Percentiles rank a stretch among this genome's conserved stretches.
phyloP scores from a whole-genome alignment of 495 filamentous ascomycete genomes.

The Platismatia glauca region DNA sequence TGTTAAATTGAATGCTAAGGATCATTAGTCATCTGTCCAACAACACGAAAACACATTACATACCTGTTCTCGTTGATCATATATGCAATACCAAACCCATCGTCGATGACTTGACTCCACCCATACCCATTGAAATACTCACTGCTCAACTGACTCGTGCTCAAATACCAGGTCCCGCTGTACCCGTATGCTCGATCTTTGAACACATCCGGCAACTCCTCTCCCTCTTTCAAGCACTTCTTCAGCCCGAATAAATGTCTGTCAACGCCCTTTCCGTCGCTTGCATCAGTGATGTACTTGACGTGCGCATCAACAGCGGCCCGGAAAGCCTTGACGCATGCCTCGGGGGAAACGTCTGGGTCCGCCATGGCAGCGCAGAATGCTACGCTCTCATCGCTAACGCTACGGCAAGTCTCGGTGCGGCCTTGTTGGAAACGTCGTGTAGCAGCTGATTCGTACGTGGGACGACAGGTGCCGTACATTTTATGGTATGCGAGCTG shows the following conservation, averaged over 20 bases:
- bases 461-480: conserved; percentile 96
- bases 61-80: conserved; percentile 98
- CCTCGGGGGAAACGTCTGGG: conserved; percentile 47
- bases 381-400: conserved; percentile 84
- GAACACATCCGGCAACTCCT: conserved; percentile 74
- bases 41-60: conserved; percentile 12
- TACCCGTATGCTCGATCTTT: conserved; percentile 81
- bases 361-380: conserved; percentile 84
- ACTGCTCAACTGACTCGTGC: conserved; percentile 78
- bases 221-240: conserved; percentile 73
- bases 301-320: conserved; percentile 74
- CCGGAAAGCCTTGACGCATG: conserved; percentile 64
- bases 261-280: conserved; percentile 89
- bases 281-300: conserved; percentile 81
- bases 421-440: conserved; percentile 92
- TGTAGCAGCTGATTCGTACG: conserved; percentile 94
- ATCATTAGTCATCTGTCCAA: conserved; percentile 21
- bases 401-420: conserved; percentile 89
- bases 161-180: conserved; percentile 81
- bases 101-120: conserved; percentile 97
- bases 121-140: conserved; percentile 99
- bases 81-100: conserved; percentile 94
- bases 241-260: conserved; percentile 95
- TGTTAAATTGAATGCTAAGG: conserved; percentile 88
- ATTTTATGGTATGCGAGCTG: conserved; percentile 99